These are phyloP conservation scores for Malus hybrid DNA, from an alignment of 331 rosid species.

Conservation along the genomic window DNA sequence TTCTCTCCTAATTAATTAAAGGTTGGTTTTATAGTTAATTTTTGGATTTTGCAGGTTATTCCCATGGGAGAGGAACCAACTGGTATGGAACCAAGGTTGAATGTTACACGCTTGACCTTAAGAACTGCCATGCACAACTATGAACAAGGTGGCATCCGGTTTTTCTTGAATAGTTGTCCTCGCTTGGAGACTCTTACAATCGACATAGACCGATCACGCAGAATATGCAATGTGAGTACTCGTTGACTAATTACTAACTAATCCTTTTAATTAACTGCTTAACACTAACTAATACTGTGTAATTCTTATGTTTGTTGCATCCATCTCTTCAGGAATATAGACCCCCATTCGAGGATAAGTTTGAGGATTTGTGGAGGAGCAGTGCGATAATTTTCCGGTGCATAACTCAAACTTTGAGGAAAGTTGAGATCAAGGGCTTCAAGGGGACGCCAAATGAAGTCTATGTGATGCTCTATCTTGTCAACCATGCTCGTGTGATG, in stretches of 20 bases:
- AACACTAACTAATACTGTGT: too few species aligned
- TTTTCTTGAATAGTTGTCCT: conserved; percentile 32
- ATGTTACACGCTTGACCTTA: conserved; percentile 25
- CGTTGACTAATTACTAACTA: neutral
- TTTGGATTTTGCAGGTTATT: conserved; percentile 16
- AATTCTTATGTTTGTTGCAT: too few species aligned
- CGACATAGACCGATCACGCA: neutral
- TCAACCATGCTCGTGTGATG: conserved; percentile 1
- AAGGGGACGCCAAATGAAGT: neutral
- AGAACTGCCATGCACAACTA: conserved; percentile 30
- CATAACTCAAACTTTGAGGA: conserved; percentile 13
- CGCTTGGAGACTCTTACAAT: conserved; percentile 22
- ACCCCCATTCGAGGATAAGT: too few species aligned
- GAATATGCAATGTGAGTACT: conserved; percentile 1
- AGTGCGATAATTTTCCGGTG: neutral
- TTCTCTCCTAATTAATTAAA: neutral
- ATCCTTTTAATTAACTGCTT: neutral
- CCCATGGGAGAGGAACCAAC: conserved; percentile 20
- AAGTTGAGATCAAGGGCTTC: conserved; percentile 27
- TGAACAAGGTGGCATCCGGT: conserved; percentile 31
- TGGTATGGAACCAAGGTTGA: neutral
- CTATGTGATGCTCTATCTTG: neutral
- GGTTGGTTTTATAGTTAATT: too few species aligned
- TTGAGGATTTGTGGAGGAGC: too few species aligned
- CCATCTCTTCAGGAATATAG: neutral